Percentiles rank a stretch among this genome's conserved stretches.
phyloP scores from a whole-genome alignment of 2,329 filamentous ascomycete species.

The Ceratocystis ficicola region DNA sequence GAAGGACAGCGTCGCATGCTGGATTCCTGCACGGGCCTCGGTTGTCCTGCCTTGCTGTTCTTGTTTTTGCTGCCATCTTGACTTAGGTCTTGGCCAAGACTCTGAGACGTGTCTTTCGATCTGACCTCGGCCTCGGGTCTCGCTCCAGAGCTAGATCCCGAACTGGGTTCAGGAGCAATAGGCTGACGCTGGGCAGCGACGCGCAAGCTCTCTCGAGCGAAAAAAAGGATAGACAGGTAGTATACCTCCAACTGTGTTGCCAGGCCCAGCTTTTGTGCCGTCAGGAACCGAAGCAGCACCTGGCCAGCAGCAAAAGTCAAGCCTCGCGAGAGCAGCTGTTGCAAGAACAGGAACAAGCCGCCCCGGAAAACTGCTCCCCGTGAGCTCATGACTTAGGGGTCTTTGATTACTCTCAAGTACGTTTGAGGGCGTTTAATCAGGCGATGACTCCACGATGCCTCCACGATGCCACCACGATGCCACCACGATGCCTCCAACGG shows the following conservation, averaged over 20 bases:
- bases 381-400: constrained; percentile 8
- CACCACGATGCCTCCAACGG: too few species aligned
- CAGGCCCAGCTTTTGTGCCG: constrained; percentile 70
- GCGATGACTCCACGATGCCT: neutral
- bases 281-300: constrained; percentile 73
- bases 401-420: neutral
- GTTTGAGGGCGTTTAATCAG: too few species aligned
- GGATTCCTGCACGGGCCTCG: neutral
- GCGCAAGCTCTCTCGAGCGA: constrained; percentile 79
- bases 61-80: neutral
- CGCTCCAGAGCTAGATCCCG: neutral
- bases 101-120: constrained; percentile 27
- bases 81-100: neutral
- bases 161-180: neutral
- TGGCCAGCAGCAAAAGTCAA: constrained; percentile 90
- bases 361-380: constrained; percentile 45
- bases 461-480: neutral
- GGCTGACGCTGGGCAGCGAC: constrained; percentile 76
- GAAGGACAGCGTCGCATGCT: constrained; percentile 30
- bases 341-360: constrained; percentile 72
- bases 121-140: neutral
- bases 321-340: constrained; percentile 77
- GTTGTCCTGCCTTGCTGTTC: neutral
- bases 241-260: constrained; percentile 87
- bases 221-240: constrained; percentile 86